A percentile compares a stretch with the other conserved stretches of the same genome.
phyloP scores from a whole-genome alignment of 2,329 filamentous ascomycete genomes.

The Mycocentrospora acerina region DNA sequence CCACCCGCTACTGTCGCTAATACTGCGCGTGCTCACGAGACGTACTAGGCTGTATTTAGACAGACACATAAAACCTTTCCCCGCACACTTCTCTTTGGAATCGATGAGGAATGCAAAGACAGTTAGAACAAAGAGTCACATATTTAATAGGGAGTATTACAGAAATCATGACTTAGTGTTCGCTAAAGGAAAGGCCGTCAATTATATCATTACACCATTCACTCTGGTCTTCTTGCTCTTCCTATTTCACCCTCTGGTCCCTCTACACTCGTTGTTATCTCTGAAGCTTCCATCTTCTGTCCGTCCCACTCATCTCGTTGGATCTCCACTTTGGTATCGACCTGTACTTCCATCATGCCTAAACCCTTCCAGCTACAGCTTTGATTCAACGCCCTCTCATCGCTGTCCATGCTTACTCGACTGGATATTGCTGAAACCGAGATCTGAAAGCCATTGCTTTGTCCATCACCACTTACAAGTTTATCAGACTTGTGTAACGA shows the following conservation, averaged over 20 bases:
- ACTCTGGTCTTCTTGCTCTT: neutral
- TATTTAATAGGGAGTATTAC: too few relatives aligned
- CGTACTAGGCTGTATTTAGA: conserved; percentile 4
- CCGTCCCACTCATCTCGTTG: conserved; percentile 21
- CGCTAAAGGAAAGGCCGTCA: too few relatives aligned
- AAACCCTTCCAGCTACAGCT: conserved; percentile 11
- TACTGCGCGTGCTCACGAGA: conserved; percentile 14
- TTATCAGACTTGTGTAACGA: conserved; percentile 11
- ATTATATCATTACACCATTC: neutral
- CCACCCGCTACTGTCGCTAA: too few relatives aligned
- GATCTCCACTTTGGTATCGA: conserved; percentile 33
- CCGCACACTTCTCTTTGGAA: too few relatives aligned
- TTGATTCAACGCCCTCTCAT: conserved; percentile 18
- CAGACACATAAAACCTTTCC: too few relatives aligned
- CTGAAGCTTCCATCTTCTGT: conserved; percentile 2
- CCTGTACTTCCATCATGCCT: conserved; percentile 21
- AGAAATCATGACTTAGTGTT: too few relatives aligned
- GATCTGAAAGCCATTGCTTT: too few relatives aligned
- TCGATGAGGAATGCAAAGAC: too few relatives aligned
- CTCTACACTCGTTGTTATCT: conserved; percentile 9
- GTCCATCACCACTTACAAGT: neutral
- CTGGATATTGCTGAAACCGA: conserved; percentile 5
- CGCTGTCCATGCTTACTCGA: conserved; percentile 17
- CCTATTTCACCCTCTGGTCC: conserved; percentile 5
- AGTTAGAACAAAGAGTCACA: too few relatives aligned